These are phyloP conservation scores for Schizosaccharomyces octosporus DNA, from an alignment of 805 yeast genomes.

Conservation along the genomic window DNA sequence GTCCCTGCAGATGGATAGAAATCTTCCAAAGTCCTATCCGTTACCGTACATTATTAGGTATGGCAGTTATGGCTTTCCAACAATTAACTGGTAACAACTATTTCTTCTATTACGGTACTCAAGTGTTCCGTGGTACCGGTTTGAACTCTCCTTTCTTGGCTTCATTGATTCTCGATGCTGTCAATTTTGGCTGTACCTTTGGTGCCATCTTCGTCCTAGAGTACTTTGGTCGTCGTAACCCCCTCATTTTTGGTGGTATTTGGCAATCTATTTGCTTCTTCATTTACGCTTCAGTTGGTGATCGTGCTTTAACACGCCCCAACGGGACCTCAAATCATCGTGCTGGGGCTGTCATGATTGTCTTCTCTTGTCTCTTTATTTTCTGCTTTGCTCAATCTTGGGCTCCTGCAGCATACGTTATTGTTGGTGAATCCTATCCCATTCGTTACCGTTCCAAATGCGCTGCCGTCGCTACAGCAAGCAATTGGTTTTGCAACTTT, in stretches of 20 bases:
- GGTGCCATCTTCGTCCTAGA: slow-evolving; percentile 26
- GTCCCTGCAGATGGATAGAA: slow-evolving; percentile 27
- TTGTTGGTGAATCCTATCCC: slow-evolving; percentile 25
- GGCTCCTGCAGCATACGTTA: slow-evolving; percentile 28
- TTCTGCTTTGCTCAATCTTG: slow-evolving; percentile 29
- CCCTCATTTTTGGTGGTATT: slow-evolving; percentile 23
- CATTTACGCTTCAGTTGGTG: slow-evolving; percentile 25
- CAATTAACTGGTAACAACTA: slow-evolving; percentile 45
- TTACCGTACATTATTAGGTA: slow-evolving; percentile 17
- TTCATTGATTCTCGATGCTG: slow-evolving; percentile 28
- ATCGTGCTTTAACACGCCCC: slow-evolving; percentile 17
- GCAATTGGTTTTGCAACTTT: slow-evolving; percentile 23
- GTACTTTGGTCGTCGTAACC: slow-evolving; percentile 25
- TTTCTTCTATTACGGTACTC: slow-evolving; percentile 40
- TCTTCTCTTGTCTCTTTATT: slow-evolving; percentile 27
- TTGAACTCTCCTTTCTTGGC: slow-evolving; percentile 17
- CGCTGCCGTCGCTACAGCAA: slow-evolving; percentile 17
- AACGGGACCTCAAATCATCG: slow-evolving; percentile 15
- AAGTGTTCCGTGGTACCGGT: slow-evolving; percentile 21
- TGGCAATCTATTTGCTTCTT: slow-evolving; percentile 28
- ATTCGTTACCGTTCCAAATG: slow-evolving; percentile 18
- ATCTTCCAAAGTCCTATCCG: slow-evolving; percentile 21
- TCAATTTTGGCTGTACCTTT: slow-evolving; percentile 29
- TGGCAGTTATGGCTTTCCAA: slow-evolving; percentile 26
- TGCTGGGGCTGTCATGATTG: slow-evolving; percentile 25